These are phyloP conservation scores for Juncus effusus DNA, from an alignment of 176 grass and related monocot genomes.

Conservation along the genomic window DNA sequence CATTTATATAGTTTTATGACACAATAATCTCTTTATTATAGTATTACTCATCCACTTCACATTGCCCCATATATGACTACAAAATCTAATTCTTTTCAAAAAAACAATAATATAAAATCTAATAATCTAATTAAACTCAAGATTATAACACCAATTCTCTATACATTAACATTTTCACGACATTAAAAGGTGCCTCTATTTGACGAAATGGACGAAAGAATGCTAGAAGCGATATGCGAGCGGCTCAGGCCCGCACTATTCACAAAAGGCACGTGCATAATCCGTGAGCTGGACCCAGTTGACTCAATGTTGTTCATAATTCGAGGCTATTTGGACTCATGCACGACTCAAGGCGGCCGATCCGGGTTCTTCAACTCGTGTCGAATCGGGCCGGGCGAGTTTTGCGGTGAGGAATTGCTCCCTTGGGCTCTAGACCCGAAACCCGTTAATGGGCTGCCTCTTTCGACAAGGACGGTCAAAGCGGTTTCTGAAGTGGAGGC, in stretches of 20 bases:
- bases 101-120: too few relatives aligned
- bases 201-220: constrained; percentile 96
- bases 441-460: constrained; percentile 44
- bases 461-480: constrained; percentile 76
- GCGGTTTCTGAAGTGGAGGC: constrained; percentile 91
- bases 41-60: too few relatives aligned
- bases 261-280: constrained; percentile 59
- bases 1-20: too few relatives aligned
- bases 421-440: constrained; percentile 89
- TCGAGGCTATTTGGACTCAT: constrained; percentile 78
- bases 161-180: not conserved
- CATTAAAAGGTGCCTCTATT: constrained; percentile 59
- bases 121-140: too few relatives aligned
- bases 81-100: too few relatives aligned
- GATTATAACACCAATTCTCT: too few relatives aligned
- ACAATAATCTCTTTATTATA: too few relatives aligned
- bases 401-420: constrained; percentile 96
- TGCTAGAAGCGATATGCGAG: constrained; percentile 97
- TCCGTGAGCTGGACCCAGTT: constrained; percentile 82
- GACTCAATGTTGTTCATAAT: constrained; percentile 95
- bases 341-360: constrained; percentile 80
- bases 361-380: constrained; percentile 92
- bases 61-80: too few relatives aligned
- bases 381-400: constrained; percentile 77
- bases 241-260: constrained; percentile 80